phyloP scores from a whole-genome alignment of 2,329 filamentous ascomycete genomes.

The Pseudogymnoascus destructans region DNA sequence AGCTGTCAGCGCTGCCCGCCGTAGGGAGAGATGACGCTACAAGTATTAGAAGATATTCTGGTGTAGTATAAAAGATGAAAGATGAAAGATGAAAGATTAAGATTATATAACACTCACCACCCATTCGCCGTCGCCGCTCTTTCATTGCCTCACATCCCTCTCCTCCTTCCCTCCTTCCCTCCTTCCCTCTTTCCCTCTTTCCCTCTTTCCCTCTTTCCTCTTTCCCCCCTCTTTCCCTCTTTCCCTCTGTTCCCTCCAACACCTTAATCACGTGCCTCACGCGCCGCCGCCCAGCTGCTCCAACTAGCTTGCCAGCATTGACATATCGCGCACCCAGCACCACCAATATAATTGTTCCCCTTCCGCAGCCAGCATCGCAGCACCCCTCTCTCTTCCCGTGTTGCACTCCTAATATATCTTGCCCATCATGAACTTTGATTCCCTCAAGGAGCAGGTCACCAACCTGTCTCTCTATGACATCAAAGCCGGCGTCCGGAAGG shows the following conservation, averaged over 20 bases:
- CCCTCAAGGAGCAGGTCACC: conserved; percentile 56
- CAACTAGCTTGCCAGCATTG: background rate
- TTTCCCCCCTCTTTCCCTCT: background rate
- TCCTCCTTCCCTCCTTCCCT: too few species aligned
- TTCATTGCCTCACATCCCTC: too few species aligned
- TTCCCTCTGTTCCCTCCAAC: background rate
- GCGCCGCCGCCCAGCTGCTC: background rate
- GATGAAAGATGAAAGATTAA: too few species aligned
- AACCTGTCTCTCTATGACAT: conserved; percentile 63
- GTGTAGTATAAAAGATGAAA: too few species aligned
- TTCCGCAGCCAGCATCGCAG: background rate
- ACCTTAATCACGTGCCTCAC: background rate
- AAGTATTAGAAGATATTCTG: background rate
- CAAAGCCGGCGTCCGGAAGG: conserved; percentile 62
- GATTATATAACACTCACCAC: too few species aligned
- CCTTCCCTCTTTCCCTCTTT: too few species aligned
- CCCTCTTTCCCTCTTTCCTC: too few species aligned
- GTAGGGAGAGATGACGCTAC: background rate
- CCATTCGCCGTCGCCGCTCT: too few species aligned
- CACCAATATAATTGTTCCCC: background rate
- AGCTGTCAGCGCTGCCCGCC: background rate
- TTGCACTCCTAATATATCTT: background rate
- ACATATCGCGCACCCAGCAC: background rate
- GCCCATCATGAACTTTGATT: conserved; percentile 38
- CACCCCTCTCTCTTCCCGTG: background rate